A percentile compares a stretch with the other conserved stretches of the same genome.
phyloP scores from a whole-genome alignment of 2,329 filamentous ascomycete genomes.

The Myriosclerotinia curreyana region DNA sequence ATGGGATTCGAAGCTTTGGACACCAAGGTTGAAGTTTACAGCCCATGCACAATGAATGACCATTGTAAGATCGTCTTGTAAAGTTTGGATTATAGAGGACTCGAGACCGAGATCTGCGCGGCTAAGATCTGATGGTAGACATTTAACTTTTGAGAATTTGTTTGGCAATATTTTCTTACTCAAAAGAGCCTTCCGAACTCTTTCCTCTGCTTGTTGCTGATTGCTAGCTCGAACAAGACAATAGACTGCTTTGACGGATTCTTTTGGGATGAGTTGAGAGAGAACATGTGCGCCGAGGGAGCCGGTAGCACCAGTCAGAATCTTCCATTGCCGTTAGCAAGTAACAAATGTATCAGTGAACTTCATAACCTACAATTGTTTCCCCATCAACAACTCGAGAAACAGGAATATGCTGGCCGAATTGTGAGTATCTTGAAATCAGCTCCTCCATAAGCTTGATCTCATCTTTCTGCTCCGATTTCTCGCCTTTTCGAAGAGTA shows the following conservation, averaged over 20 bases:
- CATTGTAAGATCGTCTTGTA: slow-evolving; percentile 40
- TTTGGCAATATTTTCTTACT: slow-evolving; percentile 25
- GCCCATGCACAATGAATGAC: slow-evolving; percentile 54
- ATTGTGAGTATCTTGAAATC: slow-evolving; percentile 45
- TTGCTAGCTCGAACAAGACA: slow-evolving; percentile 47
- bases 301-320: slow-evolving; percentile 64
- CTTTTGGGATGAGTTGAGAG: slow-evolving; percentile 48
- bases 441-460: slow-evolving; percentile 46
- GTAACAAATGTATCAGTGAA: background rate
- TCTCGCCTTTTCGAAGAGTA: slow-evolving; percentile 43
- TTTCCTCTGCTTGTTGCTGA: slow-evolving; percentile 15
- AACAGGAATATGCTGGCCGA: slow-evolving; percentile 35
- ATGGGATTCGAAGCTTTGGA: slow-evolving; percentile 48
- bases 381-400: slow-evolving; percentile 26
- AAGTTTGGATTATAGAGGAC: slow-evolving; percentile 31
- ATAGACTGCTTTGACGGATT: slow-evolving; percentile 39
- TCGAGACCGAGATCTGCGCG: slow-evolving; percentile 44
- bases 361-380: slow-evolving; percentile 21
- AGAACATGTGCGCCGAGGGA: slow-evolving; percentile 61
- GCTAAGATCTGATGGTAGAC: slow-evolving; percentile 44
- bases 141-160: slow-evolving; percentile 39
- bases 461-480: slow-evolving; percentile 33
- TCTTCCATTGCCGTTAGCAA: slow-evolving; percentile 28
- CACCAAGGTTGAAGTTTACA: slow-evolving; percentile 55
- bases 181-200: slow-evolving; percentile 9